Base-by-base conservation (phyloP, 164 flowering plant species). In the Dillenia suffruticosa region DNA sequence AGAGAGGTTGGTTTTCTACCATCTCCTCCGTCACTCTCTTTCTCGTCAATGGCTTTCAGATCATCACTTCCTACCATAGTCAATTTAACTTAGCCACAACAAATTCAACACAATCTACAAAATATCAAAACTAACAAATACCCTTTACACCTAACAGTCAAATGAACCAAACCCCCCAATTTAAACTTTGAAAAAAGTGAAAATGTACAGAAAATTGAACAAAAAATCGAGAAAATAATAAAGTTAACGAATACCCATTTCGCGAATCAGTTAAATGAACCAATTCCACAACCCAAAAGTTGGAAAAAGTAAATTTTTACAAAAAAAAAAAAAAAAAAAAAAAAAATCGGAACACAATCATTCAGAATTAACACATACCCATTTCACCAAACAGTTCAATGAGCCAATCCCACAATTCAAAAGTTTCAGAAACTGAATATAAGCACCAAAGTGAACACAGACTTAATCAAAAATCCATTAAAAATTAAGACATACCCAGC, bases 21-120 rank as follows among this genome's bases (percentile, higher is more conserved):
- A 47, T 80, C 80, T 17, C 77, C 73, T 17, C 66, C 73, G 40
- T 80, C 82, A 61, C 76, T 73, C 13, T 71, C 78, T 49, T 65
- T 75, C 46, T 73, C 79, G 55, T 77, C 78, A 22, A 70, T 68
- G 52, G 59, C 49, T 52, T 67, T 77, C 49, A 64, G 49, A 60
- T 79, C 74, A 17, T 72, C 79, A 63, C 63, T 59, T 15, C 77
- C 88, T 83, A 48, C 46, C 69, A 75, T 40, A 49, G 32, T 54
- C 40, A 32, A 32, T 32, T 32, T 32, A 32, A 32, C 40, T 5
- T 4, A 32, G 40, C 6, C 0, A 32, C 40, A 32, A 32, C 40
- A 32, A 32, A 32, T 32, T 32, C 40, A 32, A 32, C 40, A 32
- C 40, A 32, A 32, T 32, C 40, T 32, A 32, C 7, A 32, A 32